A percentile compares a stretch with the other conserved stretches of the same genome.
Evolutionary conservation across 495 filamentous ascomycete species (phyloP).

Genomic region (Immersiella caudata): DNA sequence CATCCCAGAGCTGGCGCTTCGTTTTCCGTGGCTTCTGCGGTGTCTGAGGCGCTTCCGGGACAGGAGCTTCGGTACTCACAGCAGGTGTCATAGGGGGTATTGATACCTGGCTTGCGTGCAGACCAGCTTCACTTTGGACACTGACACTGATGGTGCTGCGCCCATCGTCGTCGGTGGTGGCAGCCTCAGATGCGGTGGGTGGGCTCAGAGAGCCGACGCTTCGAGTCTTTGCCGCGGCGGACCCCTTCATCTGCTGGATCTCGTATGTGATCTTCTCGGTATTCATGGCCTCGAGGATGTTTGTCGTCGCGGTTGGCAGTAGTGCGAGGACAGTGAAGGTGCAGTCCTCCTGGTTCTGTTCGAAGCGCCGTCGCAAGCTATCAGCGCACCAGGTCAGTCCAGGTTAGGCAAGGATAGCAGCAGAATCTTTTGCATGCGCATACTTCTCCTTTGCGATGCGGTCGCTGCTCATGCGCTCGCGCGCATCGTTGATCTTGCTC

Average conservation of each 20-base stretch:
- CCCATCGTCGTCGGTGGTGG: slow-evolving; percentile 72
- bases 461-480: slow-evolving; percentile 93
- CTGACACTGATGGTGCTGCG: slow-evolving; percentile 67
- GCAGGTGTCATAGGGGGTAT: slow-evolving; percentile 49
- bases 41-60: slow-evolving; percentile 24
- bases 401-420: neutral
- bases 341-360: slow-evolving; percentile 98
- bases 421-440: slow-evolving; percentile 27
- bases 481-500: slow-evolving; percentile 84
- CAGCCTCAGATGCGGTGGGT: slow-evolving; percentile 65
- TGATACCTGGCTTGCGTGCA: slow-evolving; percentile 75
- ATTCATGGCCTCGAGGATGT: slow-evolving; percentile 83
- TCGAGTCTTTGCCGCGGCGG: slow-evolving; percentile 62
- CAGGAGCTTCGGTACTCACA: slow-evolving; percentile 33
- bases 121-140: slow-evolving; percentile 75
- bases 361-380: slow-evolving; percentile 91
- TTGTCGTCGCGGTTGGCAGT: slow-evolving; percentile 84
- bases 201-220: slow-evolving; percentile 64
- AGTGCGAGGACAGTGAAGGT: slow-evolving; percentile 97
- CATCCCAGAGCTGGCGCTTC: slow-evolving; percentile 94
- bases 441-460: slow-evolving; percentile 96
- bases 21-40: slow-evolving; percentile 65
- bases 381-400: slow-evolving; percentile 20
- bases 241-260: slow-evolving; percentile 90
- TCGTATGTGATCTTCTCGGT: slow-evolving; percentile 89